A percentile compares a stretch with the other conserved stretches of the same genome.
phyloP scores from a whole-genome alignment of 805 yeast species.

The Pichia scutulata region DNA sequence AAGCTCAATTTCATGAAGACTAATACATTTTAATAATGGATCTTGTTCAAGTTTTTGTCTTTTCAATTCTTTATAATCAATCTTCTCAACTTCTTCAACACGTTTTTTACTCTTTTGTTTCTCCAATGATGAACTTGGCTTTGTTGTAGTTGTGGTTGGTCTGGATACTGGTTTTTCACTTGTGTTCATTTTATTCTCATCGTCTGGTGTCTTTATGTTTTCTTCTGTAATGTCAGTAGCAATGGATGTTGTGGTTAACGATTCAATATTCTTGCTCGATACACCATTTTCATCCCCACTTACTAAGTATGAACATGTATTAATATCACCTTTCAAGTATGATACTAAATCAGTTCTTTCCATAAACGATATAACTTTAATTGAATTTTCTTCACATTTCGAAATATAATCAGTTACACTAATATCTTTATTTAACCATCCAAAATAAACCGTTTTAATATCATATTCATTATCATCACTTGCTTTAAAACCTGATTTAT shows the following conservation, averaged over 20 bases:
- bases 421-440: slow-evolving; percentile 70
- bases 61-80: slow-evolving; percentile 11
- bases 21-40: slow-evolving; percentile 42
- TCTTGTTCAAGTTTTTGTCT: slow-evolving; percentile 32
- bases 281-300: neutral
- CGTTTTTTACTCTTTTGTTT: neutral
- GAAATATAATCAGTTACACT: slow-evolving; percentile 76
- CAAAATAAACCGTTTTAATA: slow-evolving; percentile 58
- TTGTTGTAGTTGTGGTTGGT: neutral
- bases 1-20: slow-evolving; percentile 36
- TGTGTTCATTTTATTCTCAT: neutral
- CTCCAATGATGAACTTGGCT: neutral
- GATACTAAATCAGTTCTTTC: slow-evolving; percentile 79
- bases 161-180: neutral
- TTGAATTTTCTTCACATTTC: slow-evolving; percentile 54
- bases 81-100: neutral
- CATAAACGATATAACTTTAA: slow-evolving; percentile 69
- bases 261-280: neutral
- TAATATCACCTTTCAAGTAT: slow-evolving; percentile 69
- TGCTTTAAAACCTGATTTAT: slow-evolving; percentile 28
- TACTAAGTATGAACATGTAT: slow-evolving; percentile 45
- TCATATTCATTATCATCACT: slow-evolving; percentile 30
- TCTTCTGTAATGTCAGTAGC: neutral
- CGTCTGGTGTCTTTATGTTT: neutral
- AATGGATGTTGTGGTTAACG: neutral